A percentile compares a stretch with the other conserved stretches of the same genome.
phyloP scores from a whole-genome alignment of 352 stramenopile species.

The Pythium myriotylum region DNA sequence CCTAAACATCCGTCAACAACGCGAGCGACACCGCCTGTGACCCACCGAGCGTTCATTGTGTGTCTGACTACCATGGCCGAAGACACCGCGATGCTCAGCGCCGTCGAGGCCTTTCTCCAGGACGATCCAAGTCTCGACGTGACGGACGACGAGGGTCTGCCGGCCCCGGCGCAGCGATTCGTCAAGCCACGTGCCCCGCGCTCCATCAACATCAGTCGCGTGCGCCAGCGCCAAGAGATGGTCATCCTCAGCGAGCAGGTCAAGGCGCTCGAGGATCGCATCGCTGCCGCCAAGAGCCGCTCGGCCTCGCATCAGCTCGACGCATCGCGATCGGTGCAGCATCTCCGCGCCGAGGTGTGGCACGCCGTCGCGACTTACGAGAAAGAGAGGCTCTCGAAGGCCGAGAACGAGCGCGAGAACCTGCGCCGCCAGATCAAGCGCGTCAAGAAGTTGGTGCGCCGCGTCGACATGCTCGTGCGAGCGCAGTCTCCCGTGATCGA shows the following conservation, averaged over 20 bases:
- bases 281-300: neutral
- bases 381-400: slow-evolving; percentile 34
- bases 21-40: neutral
- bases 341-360: slow-evolving; percentile 23
- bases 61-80: neutral
- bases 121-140: neutral
- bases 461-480: slow-evolving; percentile 19
- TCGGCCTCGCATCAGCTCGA: neutral
- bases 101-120: neutral
- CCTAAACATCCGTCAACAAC: too few relatives aligned
- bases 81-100: neutral
- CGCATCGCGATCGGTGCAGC: neutral
- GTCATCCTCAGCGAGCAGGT: too few relatives aligned
- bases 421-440: slow-evolving; percentile 47
- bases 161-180: too few relatives aligned
- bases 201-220: neutral
- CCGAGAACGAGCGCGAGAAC: slow-evolving; percentile 42
- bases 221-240: too few relatives aligned
- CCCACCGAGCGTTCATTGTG: neutral
- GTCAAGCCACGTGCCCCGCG: neutral
- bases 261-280: too few relatives aligned
- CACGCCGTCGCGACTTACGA: slow-evolving; percentile 42
- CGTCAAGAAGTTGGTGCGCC: slow-evolving; percentile 42
- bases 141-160: neutral
- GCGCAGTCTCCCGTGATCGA: too few relatives aligned